phyloP scores from a whole-genome alignment of 768 basidiomycete species.

The Lactifluus echinatus region DNA sequence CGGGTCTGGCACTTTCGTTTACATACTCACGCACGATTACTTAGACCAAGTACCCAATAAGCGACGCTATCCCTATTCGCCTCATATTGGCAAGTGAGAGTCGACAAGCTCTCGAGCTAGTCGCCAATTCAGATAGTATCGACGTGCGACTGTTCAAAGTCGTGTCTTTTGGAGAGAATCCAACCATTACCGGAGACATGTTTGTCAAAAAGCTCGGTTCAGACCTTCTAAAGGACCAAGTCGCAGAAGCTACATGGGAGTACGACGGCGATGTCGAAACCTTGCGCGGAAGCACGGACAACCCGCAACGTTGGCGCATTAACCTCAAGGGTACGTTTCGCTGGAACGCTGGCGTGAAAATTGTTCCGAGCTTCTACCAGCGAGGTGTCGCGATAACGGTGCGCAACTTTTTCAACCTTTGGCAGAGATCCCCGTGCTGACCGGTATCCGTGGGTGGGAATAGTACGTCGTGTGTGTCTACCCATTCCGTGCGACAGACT shows the following conservation, averaged over 20 bases:
- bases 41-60: neutral
- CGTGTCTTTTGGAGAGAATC: conserved; percentile 8
- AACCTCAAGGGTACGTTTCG: neutral
- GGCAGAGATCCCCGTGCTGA: neutral
- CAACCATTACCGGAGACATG: neutral
- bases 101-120: neutral
- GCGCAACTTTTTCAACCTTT: neutral
- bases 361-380: too few relatives aligned
- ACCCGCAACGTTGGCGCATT: conserved; percentile 5
- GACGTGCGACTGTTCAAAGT: conserved; percentile 11
- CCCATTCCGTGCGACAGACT: neutral
- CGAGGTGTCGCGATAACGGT: too few relatives aligned
- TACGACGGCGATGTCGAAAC: neutral
- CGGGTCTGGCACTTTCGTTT: neutral
- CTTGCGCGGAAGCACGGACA: neutral
- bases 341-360: too few relatives aligned
- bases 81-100: conserved; percentile 5
- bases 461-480: conserved; percentile 5
- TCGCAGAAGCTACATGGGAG: conserved; percentile 6
- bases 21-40: neutral
- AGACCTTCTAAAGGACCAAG: neutral
- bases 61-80: conserved; percentile 7
- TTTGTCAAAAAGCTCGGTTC: neutral
- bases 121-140: neutral
- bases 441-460: neutral